phyloP scores from a whole-genome alignment of 257 asterid species.

The Leptodermis oblonga region DNA sequence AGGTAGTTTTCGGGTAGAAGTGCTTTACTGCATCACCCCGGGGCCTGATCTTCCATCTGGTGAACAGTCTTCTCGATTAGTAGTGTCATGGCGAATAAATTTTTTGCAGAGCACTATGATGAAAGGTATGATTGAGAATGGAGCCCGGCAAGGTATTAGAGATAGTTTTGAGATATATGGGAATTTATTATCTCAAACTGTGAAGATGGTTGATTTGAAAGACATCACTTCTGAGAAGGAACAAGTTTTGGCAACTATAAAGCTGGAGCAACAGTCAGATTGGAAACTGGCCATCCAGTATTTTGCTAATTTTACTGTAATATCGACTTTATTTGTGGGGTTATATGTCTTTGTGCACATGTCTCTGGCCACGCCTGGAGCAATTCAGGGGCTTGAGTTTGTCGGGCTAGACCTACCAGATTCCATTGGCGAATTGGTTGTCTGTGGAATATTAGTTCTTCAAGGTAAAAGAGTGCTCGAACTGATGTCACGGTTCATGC shows the following conservation, averaged over 20 bases:
- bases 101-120: conserved; percentile 89
- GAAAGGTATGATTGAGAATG: conserved; percentile 93
- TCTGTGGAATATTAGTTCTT: conserved; percentile 78
- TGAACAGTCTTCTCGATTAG: conserved; percentile 65
- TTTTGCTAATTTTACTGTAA: conserved; percentile 75
- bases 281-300: conserved; percentile 84
- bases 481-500: conserved; percentile 85
- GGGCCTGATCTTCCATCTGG: conserved; percentile 94
- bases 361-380: conserved; percentile 61
- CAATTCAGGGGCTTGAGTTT: conserved; percentile 93
- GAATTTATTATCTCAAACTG: conserved; percentile 59
- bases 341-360: conserved; percentile 69
- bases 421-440: conserved; percentile 88
- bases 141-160: conserved; percentile 86
- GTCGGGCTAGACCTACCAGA: conserved; percentile 96
- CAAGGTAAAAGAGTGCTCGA: conserved; percentile 86
- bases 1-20: conserved; percentile 63
- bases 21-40: conserved; percentile 72
- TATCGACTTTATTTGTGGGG: conserved; percentile 59
- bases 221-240: conserved; percentile 79
- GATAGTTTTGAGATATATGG: conserved; percentile 79
- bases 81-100: conserved; percentile 85
- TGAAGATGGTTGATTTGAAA: conserved; percentile 72
- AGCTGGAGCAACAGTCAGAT: conserved; percentile 70
- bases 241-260: conserved; percentile 81